Conservation (phyloP, 345 rosid species). For the Eucalyptus regnans region DNA sequence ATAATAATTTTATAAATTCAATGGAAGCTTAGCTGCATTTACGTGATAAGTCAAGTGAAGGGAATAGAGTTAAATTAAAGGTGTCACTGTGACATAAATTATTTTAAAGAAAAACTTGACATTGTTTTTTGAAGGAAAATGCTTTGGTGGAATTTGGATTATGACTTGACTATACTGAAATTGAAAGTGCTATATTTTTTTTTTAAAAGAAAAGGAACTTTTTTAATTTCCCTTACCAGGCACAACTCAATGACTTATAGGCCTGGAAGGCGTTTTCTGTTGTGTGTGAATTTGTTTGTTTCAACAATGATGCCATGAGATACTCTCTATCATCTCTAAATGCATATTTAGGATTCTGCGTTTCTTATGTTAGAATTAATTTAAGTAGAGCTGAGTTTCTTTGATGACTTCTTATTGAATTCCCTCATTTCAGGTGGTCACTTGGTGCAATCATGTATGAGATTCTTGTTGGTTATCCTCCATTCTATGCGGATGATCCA, state of each 20-base stretch:
- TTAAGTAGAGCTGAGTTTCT: not conserved
- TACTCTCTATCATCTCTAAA: not conserved
- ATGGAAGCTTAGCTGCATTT: not conserved
- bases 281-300: not conserved
- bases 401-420: not conserved
- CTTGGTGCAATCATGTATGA: constrained; percentile 88
- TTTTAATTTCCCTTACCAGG: not conserved
- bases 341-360: not conserved
- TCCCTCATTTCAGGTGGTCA: constrained; percentile 63
- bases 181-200: not conserved
- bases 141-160: not conserved
- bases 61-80: not conserved
- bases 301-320: not conserved
- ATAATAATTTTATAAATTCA: not conserved
- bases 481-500: constrained; percentile 79
- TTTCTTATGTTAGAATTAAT: not conserved
- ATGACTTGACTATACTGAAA: not conserved
- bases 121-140: not conserved
- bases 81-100: not conserved
- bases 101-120: not conserved
- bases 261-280: not conserved
- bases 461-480: constrained; percentile 86
- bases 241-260: not conserved
- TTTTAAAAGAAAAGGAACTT: not conserved
- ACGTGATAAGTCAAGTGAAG: not conserved